Percentiles rank a stretch among this genome's conserved stretches.
Evolutionary conservation across 352 stramenopile genomes (phyloP).

Genomic region (Pythium graminicola): DNA sequence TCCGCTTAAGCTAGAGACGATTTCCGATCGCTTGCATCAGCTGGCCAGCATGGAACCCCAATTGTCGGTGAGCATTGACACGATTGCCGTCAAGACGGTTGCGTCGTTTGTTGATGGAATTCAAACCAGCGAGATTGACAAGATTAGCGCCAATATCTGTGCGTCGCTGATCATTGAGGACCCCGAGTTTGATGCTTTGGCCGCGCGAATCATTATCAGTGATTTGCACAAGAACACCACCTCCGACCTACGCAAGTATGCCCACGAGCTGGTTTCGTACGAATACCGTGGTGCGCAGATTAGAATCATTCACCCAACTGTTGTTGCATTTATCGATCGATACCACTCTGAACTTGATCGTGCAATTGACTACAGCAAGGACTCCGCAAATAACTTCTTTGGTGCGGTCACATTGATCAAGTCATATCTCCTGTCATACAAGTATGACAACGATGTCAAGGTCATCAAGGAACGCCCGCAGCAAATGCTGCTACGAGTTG

Average conservation of each 20-base stretch:
- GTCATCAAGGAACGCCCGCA: constrained; percentile 98
- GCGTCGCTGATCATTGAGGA: constrained; percentile 97
- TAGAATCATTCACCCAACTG: too few species aligned
- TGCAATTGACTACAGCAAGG: constrained; percentile 96
- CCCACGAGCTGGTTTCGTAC: too few species aligned
- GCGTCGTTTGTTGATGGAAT: constrained; percentile 98
- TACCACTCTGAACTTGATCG: too few species aligned
- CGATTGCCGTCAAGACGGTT: constrained; percentile 89
- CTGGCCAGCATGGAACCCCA: not conserved
- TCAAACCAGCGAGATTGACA: constrained; percentile 97
- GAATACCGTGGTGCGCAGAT: too few species aligned
- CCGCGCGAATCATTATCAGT: constrained; percentile 96
- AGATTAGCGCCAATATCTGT: constrained; percentile 97
- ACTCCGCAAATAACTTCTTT: constrained; percentile 99
- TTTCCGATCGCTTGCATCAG: not conserved
- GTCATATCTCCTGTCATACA: constrained; percentile 95
- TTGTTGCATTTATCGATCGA: too few species aligned
- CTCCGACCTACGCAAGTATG: too few species aligned
- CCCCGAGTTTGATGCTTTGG: constrained; percentile 98
- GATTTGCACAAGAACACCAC: constrained; percentile 99
- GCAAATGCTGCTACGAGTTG: constrained; percentile 98
- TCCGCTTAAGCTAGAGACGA: constrained; percentile 1
- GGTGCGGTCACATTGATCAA: constrained; percentile 99
- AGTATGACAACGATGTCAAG: constrained; percentile 92
- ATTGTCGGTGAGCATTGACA: not conserved